Evolutionary conservation across 1,284 basidiomycete genomes (phyloP), one percentile per base, ranked within the genome.

Genomic region (Cryptococcus depauperatus): DNA sequence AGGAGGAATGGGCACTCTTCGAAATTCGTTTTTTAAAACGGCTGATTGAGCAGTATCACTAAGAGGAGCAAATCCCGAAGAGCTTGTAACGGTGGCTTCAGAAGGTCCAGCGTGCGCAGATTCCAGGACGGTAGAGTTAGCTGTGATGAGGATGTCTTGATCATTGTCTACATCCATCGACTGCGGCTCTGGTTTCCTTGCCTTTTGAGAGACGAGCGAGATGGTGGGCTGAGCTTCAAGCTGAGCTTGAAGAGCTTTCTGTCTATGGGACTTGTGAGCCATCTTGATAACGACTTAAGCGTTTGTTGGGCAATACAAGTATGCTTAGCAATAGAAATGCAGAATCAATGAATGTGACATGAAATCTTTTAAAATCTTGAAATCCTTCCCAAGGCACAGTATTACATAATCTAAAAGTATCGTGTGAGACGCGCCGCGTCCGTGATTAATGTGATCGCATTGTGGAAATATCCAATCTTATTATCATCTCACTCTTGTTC

Each of bases 1-100:
- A 7, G 90, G 90, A 4, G 93, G 95, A 66, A 98, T 87, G 19
- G 88, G 77, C 58, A 98, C 80, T 43, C 85, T 76, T 61, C 89
- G 75, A 38, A 78, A 82, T 70, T 93, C 89, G 16, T 84, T 82
- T 68, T 84, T 88, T 48, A 71, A 47, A 1, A 60, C 63, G 7
- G 51, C 48, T 18, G 52, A 54, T 37, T 58, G 51, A 11, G 59
- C 56, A 0, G 58, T 45, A 5, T 55, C 58, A 2, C 59, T 46
- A 13, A 71, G 54, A 7, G 69, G 68, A 2, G 62, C 62, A 41
- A 71, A 71, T 8, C 62, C 65, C 14, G 67, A 68, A 1, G 59
- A 61, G 1, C 60, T 61, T 4, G 51, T 46, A 2, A 54, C 51
- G 14, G 54, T 42, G 18, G 54, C 35, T 10, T 51, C 49, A 5